These are phyloP conservation scores for Fusarium sp. DNA, from an alignment of 2,329 filamentous ascomycete genomes.

Conservation along the genomic window DNA sequence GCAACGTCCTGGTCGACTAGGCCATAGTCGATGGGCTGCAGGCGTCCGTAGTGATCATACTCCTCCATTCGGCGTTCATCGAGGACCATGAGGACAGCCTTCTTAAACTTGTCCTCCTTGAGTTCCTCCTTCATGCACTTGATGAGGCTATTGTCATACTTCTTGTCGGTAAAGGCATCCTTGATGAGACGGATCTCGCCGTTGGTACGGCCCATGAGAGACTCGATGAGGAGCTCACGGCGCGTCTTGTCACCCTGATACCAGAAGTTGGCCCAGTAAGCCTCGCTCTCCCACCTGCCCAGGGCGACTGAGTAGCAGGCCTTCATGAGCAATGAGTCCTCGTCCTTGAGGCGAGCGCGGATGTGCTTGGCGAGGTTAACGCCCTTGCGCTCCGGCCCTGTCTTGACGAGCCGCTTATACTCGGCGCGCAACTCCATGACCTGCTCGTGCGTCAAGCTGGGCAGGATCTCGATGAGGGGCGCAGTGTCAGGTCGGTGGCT, in stretches of 20 bases:
- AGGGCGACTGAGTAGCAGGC: conserved; percentile 90
- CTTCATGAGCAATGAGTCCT: conserved; percentile 84
- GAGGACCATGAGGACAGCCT: conserved; percentile 84
- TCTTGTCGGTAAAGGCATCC: conserved; percentile 88
- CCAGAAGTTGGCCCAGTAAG: conserved; percentile 98
- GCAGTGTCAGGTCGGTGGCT: conserved; percentile 75
- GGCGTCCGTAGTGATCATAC: conserved; percentile 71
- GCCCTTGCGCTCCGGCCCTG: conserved; percentile 77
- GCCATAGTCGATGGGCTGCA: conserved; percentile 66
- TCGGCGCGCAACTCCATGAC: conserved; percentile 86
- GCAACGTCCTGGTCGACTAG: conserved; percentile 79
- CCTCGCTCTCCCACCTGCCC: conserved; percentile 91
- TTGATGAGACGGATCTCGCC: conserved; percentile 90
- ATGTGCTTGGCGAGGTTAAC: conserved; percentile 91
- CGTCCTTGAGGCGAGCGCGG: conserved; percentile 79
- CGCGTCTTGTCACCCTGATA: conserved; percentile 89
- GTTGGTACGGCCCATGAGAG: conserved; percentile 90
- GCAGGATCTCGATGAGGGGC: conserved; percentile 85
- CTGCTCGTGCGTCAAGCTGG: conserved; percentile 86
- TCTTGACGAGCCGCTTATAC: conserved; percentile 92
- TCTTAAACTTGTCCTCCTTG: conserved; percentile 96
- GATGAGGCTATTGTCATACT: conserved; percentile 83
- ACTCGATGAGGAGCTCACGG: conserved; percentile 91
- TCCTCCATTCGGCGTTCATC: conserved; percentile 90
- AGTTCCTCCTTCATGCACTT: conserved; percentile 93